Percentiles rank a stretch among this genome's conserved stretches.
Evolutionary conservation across 2,329 filamentous ascomycete genomes (phyloP).

Genomic region (Claviceps sp.): DNA sequence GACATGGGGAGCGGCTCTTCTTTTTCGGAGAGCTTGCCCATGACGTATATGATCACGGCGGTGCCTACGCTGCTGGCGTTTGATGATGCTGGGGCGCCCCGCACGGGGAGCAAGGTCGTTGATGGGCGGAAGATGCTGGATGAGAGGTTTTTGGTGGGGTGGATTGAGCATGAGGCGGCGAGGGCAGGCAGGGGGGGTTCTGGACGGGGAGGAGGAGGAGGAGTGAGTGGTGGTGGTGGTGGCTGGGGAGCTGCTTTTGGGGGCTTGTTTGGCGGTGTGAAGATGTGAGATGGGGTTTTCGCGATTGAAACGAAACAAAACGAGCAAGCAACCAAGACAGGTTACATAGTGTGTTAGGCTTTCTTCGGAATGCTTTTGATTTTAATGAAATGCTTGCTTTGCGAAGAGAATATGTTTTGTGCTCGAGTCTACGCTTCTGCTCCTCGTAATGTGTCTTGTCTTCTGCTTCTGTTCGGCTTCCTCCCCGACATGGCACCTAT

Average conservation of each 20-base stretch:
- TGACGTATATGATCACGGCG: conserved; percentile 44
- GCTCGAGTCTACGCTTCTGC: no score
- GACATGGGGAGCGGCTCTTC: conserved; percentile 33
- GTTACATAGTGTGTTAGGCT: no score
- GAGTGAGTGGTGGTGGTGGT: conserved; percentile 22
- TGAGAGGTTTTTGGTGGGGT: conserved; percentile 35
- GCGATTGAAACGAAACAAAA: no score
- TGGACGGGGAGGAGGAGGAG: conserved; percentile 24
- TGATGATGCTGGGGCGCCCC: conserved; percentile 40
- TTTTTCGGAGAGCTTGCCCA: conserved; percentile 25
- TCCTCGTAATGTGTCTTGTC: no score
- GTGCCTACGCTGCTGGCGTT: conserved; percentile 46
- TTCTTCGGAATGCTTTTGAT: no score
- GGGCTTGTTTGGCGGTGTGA: conserved; percentile 26
- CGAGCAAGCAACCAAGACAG: no score
- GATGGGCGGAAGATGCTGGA: conserved; percentile 37
- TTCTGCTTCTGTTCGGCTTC: no score
- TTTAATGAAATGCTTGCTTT: no score
- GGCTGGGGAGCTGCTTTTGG: conserved; percentile 19
- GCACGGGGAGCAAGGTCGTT: conserved; percentile 32
- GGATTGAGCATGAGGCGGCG: conserved; percentile 29
- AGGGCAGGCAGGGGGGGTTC: conserved; percentile 30
- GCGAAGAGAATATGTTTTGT: no score
- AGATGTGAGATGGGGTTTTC: neutral
- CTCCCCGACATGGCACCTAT: no score